Base-by-base conservation (phyloP, 495 filamentous ascomycete genomes). In the Cercophora newfieldiana region DNA sequence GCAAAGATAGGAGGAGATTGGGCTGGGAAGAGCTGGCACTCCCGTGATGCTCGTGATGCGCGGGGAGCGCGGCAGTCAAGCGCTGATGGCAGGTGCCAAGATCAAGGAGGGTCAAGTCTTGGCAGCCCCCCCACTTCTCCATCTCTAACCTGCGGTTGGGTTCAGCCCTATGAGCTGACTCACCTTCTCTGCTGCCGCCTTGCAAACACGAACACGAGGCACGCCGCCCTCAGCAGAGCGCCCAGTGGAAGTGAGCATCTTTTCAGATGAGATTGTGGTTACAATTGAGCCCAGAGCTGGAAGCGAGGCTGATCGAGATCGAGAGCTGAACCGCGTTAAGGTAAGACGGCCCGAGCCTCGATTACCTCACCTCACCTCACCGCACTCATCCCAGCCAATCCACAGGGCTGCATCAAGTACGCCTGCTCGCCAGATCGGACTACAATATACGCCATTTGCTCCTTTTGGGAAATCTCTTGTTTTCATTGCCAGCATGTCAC, bases 91-190 rank as follows among this genome's bases (percentile, higher is more conserved):
- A 44, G 37, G 37, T 16, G 37, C 37, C 37, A 44, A 44, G 37
- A 44, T 16, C 12, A 16, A 2, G 12, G 2, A 4, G 37, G 37
- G 37, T 44, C 37, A 16, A 14, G 37, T 44, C 37, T 44, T 44
- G 37, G 37, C 37, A 16, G 18, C 18, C 18, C 10, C 37, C 37
- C 50, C 24, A 19, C 21, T 8, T 26, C 50, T 51, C 16, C 6
- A 6, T 4, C 18, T 24, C 8, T n/a, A 14, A 22, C 24, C 50
- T 21, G 50, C 21, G 21, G 8, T 53, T 3, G 10, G 50, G 21
- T 53, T 53, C 50, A 53, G 50, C 50, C 50, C 50, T 53, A 53
- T 19, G 50, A 22, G 50, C 50, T 53, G 19, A 53, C 50, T 53
- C 50, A 24, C 50, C 37, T 14, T 44, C 37, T n/a, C n/a, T n/a